Conservation (phyloP, 2,329 filamentous ascomycete genomes). For the Trichoderma sp. region DNA sequence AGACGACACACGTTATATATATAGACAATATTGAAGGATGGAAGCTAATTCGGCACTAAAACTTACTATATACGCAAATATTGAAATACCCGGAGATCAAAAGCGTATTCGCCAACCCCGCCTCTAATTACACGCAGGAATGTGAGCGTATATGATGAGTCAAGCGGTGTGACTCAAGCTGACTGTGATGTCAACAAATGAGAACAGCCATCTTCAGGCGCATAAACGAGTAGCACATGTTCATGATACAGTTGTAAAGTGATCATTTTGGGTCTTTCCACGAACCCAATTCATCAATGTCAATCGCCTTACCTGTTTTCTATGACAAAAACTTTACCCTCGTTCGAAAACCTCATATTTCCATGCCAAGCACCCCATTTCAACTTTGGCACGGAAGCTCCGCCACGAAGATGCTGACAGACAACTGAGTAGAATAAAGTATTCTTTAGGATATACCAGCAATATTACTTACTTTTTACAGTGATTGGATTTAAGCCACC, state of each 20-base stretch:
- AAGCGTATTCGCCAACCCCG: neutral
- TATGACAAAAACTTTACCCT: neutral
- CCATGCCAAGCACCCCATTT: neutral
- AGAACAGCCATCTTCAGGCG: neutral
- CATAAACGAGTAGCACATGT: neutral
- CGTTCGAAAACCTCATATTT: neutral
- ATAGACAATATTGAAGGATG: neutral
- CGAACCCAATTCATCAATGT: neutral
- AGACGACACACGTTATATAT: neutral
- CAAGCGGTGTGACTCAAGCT: neutral
- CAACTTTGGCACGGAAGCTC: neutral
- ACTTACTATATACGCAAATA: neutral
- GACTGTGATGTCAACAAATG: neutral
- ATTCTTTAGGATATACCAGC: neutral
- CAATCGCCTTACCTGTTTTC: neutral
- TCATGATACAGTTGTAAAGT: neutral
- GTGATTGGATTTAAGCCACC: neutral
- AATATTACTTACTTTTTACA: neutral
- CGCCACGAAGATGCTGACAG: neutral
- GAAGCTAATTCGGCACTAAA: neutral
- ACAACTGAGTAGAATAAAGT: neutral
- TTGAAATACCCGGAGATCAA: neutral
- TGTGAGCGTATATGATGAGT: neutral
- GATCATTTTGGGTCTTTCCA: neutral
- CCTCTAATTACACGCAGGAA: neutral